Evolutionary conservation across 192 early-diverging fungal genomes (phyloP).

Genomic region (Podochytrium sp.): DNA sequence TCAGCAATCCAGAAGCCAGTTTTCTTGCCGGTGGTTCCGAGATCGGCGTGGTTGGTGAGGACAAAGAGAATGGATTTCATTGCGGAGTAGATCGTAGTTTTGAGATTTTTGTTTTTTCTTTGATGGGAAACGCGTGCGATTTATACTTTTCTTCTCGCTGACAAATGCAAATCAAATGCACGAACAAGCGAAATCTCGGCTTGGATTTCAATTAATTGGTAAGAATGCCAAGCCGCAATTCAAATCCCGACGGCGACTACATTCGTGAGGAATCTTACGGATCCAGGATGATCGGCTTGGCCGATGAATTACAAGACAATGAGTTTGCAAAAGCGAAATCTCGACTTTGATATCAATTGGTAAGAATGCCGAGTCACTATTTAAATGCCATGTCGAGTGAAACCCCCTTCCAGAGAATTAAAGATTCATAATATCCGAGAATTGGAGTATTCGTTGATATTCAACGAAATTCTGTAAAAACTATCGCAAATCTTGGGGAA

Average conservation of each 20-base stretch:
- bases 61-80: conserved; percentile 44
- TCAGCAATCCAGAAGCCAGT: conserved; percentile 45
- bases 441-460: not conserved
- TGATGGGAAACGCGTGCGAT: not conserved
- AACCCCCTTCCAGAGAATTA: not conserved
- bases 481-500: not conserved
- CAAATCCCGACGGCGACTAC: not conserved
- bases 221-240: no score
- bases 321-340: not conserved
- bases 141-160: not conserved
- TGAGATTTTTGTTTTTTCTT: not conserved
- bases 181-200: no score
- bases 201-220: not conserved
- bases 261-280: not conserved
- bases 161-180: no score
- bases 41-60: conserved; percentile 41
- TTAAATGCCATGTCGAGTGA: not conserved
- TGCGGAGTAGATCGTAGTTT: not conserved
- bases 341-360: not conserved
- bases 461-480: not conserved
- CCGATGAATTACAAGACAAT: not conserved
- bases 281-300: not conserved
- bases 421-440: not conserved
- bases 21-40: conserved; percentile 38
- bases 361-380: not conserved